These are phyloP conservation scores for Colletotrichum sp. DNA, from an alignment of 2,329 filamentous ascomycete species.

Conservation along the genomic window DNA sequence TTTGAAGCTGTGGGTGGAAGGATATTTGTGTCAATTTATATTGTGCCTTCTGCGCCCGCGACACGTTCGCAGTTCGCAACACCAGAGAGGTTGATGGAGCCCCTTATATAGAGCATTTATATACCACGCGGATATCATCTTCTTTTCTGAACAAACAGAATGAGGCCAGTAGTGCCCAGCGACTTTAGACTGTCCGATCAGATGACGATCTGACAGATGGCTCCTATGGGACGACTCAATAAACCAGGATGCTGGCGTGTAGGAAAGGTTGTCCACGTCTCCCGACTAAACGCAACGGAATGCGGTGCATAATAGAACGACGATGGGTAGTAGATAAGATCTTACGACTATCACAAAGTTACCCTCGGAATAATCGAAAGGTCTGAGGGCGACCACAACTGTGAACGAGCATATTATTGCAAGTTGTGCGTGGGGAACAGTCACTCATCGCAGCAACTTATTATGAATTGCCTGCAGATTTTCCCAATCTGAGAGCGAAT, in stretches of 20 bases:
- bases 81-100: background rate
- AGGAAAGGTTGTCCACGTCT: background rate
- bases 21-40: background rate
- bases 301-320: rapidly evolving
- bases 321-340: background rate
- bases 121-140: background rate
- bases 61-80: background rate
- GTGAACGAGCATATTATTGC: rapidly evolving
- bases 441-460: background rate
- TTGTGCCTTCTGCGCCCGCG: background rate
- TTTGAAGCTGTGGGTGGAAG: background rate
- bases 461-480: background rate
- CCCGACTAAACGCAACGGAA: background rate
- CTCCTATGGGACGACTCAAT: background rate
- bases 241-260: background rate
- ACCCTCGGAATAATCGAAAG: background rate
- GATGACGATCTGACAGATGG: background rate
- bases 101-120: background rate
- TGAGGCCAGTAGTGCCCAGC: background rate
- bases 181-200: no score
- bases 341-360: rapidly evolving
- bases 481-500: background rate
- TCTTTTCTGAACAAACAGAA: background rate
- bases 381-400: background rate
- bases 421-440: background rate